phyloP scores from a whole-genome alignment of 495 filamentous ascomycete species.

The Aspergillus diversus region DNA sequence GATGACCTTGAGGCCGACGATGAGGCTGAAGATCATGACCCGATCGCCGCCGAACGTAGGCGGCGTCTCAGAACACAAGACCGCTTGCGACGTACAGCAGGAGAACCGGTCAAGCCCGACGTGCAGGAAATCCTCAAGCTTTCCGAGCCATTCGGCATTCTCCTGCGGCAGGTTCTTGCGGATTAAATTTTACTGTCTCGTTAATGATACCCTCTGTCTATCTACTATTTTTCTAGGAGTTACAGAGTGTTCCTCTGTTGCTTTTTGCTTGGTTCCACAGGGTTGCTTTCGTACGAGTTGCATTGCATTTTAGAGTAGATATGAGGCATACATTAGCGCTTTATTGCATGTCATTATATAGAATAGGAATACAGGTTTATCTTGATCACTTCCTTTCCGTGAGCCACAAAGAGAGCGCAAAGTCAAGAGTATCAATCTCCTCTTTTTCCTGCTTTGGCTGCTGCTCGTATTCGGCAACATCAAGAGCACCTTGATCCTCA shows the following conservation, averaged over 20 bases:
- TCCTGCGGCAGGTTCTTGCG: constrained; percentile 86
- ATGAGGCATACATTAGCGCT: too few species aligned
- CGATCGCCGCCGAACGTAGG: constrained; percentile 82
- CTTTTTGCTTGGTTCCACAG: not conserved
- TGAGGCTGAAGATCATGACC: constrained; percentile 79
- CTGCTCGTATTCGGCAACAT: too few species aligned
- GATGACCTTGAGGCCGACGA: constrained; percentile 61
- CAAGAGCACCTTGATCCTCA: too few species aligned
- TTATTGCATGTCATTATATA: too few species aligned
- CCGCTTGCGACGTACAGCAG: constrained; percentile 76
- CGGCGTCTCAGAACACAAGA: constrained; percentile 75
- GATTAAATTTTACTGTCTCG: constrained; percentile 47
- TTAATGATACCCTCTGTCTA: constrained; percentile 28
- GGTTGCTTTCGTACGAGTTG: constrained; percentile 5
- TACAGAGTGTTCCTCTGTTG: constrained; percentile 5
- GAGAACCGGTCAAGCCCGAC: constrained; percentile 85
- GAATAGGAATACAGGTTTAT: too few species aligned
- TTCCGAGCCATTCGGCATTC: constrained; percentile 74
- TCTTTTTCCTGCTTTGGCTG: too few species aligned
- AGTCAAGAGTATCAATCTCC: too few species aligned
- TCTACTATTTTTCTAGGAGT: constrained; percentile 11
- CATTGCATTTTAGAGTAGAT: constrained; percentile 7
- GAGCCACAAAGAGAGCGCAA: too few species aligned
- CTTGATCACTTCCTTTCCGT: too few species aligned
- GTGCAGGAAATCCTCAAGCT: constrained; percentile 79